Evolutionary conservation across 208 protist genomes (phyloP).

Genomic region (Wallacemonas sp.): DNA sequence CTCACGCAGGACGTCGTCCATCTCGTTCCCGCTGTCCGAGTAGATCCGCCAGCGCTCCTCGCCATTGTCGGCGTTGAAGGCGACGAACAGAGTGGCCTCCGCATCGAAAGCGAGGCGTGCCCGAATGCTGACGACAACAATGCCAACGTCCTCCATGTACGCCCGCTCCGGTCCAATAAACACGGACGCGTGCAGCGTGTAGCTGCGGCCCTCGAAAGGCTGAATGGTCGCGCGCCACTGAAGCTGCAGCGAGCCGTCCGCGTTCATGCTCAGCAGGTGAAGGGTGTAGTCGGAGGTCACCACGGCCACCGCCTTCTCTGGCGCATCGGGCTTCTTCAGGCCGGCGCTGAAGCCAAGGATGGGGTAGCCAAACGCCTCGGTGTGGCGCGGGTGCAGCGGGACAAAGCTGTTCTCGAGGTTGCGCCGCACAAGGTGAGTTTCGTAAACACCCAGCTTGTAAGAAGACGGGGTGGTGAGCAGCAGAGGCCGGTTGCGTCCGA

Average conservation of each 20-base stretch:
- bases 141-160: slow-evolving; percentile 73
- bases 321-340: slow-evolving; percentile 28
- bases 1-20: slow-evolving; percentile 65
- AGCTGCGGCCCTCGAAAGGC: slow-evolving; percentile 19
- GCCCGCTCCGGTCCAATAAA: slow-evolving; percentile 78
- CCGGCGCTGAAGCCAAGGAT: slow-evolving; percentile 71
- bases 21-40: slow-evolving; percentile 66
- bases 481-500: slow-evolving; percentile 51
- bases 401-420: slow-evolving; percentile 59
- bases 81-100: slow-evolving; percentile 61
- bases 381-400: slow-evolving; percentile 22
- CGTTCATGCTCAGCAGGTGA: slow-evolving; percentile 7
- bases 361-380: slow-evolving; percentile 27
- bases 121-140: slow-evolving; percentile 52
- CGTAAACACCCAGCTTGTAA: slow-evolving; percentile 44
- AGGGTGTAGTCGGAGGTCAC: slow-evolving; percentile 63
- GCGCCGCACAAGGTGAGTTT: slow-evolving; percentile 44
- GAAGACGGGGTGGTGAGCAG: slow-evolving; percentile 40
- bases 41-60: slow-evolving; percentile 73
- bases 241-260: slow-evolving; percentile 21
- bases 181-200: slow-evolving; percentile 56
- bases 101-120: slow-evolving; percentile 16
- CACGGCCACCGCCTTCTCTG: slow-evolving; percentile 48
- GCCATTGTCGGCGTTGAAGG: slow-evolving; percentile 73
- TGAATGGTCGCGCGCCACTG: slow-evolving; percentile 49